Percentiles rank a stretch among this genome's conserved stretches.
These are phyloP conservation scores for Russula lepida DNA, from an alignment of 768 basidiomycete genomes.

Conservation along the genomic window DNA sequence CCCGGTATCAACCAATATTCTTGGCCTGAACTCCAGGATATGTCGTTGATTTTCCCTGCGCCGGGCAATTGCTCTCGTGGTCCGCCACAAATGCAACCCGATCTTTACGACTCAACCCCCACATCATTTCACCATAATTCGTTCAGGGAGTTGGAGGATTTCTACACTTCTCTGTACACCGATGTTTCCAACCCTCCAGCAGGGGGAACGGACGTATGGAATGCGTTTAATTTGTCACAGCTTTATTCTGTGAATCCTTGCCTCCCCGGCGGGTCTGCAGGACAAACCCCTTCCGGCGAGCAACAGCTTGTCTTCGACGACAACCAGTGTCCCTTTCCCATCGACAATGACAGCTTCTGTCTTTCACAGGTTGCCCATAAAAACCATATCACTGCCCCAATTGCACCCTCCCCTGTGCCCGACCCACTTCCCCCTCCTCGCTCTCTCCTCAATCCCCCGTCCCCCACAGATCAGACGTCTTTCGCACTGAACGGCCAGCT, in stretches of 20 bases:
- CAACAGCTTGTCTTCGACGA: slow-evolving; percentile 2
- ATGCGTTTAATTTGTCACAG: slow-evolving; percentile 5
- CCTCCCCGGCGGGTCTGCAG: background rate
- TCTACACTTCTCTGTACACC: background rate
- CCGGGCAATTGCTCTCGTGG: background rate
- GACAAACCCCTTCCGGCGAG: background rate
- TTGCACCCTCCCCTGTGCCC: background rate
- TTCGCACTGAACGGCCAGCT: background rate
- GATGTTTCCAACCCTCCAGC: background rate
- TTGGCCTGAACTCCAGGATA: background rate
- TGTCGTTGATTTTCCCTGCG: background rate
- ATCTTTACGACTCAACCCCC: background rate
- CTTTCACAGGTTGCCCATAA: background rate
- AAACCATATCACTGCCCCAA: background rate
- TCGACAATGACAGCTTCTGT: background rate
- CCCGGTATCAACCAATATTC: background rate
- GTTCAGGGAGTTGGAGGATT: background rate
- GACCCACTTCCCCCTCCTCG: background rate
- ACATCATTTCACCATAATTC: background rate
- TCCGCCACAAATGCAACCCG: background rate
- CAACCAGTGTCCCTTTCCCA: background rate
- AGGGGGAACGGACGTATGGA: background rate
- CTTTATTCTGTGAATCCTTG: background rate
- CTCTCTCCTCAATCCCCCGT: background rate
- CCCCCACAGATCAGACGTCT: background rate